phyloP scores from a whole-genome alignment of 345 rosid species.

The Limnanthes douglasii region DNA sequence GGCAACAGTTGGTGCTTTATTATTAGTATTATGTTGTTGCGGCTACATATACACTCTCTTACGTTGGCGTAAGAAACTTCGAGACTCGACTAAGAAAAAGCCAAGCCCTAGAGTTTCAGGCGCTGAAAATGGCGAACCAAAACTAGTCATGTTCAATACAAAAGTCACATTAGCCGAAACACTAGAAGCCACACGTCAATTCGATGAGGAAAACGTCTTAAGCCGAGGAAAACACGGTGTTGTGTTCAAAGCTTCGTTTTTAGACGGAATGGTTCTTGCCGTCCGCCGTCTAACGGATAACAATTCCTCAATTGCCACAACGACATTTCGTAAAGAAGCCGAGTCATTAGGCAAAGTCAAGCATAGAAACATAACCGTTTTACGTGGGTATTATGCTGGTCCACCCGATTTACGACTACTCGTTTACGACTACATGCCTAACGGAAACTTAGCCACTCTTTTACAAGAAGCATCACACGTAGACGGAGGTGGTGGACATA shows the following conservation, averaged over 20 bases:
- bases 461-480: slow-evolving; percentile 97
- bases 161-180: slow-evolving; percentile 83
- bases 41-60: slow-evolving; percentile 71
- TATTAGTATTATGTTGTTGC: slow-evolving; percentile 67
- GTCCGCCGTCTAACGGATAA: slow-evolving; percentile 51
- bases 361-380: slow-evolving; percentile 79
- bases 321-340: slow-evolving; percentile 69
- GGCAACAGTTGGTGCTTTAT: slow-evolving; percentile 36
- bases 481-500: slow-evolving; percentile 98
- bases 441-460: slow-evolving; percentile 81
- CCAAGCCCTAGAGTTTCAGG: slow-evolving; percentile 50
- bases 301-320: slow-evolving; percentile 44
- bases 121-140: slow-evolving; percentile 75
- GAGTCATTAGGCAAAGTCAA: slow-evolving; percentile 67
- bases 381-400: slow-evolving; percentile 84
- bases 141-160: slow-evolving; percentile 88
- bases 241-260: slow-evolving; percentile 75
- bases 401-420: slow-evolving; percentile 70
- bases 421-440: slow-evolving; percentile 92
- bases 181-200: slow-evolving; percentile 71
- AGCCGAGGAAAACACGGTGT: slow-evolving; percentile 62
- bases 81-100: slow-evolving; percentile 55
- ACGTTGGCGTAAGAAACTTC: slow-evolving; percentile 73
- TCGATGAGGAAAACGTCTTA: slow-evolving; percentile 88
- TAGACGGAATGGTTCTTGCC: slow-evolving; percentile 87